phyloP scores from a whole-genome alignment of 768 basidiomycete genomes.

The Trametes maxima region DNA sequence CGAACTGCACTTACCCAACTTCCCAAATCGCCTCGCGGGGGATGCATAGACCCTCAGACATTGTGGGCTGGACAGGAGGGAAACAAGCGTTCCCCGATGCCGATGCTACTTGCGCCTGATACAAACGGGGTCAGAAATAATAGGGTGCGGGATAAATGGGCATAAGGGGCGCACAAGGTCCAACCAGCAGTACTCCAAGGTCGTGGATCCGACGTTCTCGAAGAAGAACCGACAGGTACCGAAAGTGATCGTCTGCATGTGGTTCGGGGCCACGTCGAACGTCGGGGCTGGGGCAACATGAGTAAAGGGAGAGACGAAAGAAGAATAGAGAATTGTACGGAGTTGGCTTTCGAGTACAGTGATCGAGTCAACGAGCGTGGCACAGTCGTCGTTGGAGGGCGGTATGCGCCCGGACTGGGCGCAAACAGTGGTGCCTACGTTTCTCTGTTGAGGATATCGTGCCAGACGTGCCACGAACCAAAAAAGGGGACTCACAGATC shows the following conservation, averaged over 20 bases:
- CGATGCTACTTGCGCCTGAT: conserved; percentile 19
- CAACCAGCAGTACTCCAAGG: conserved; percentile 29
- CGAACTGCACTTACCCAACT: conserved; percentile 16
- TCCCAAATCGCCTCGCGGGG: conserved; percentile 17
- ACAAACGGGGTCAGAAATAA: not conserved
- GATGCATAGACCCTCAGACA: conserved; percentile 20
- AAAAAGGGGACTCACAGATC: conserved; percentile 21
- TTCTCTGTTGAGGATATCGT: not conserved
- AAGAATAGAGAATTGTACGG: conserved; percentile 11
- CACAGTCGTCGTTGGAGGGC: conserved; percentile 23
- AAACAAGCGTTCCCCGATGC: conserved; percentile 23
- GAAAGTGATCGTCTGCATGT: conserved; percentile 26
- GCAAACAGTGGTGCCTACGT: conserved; percentile 22
- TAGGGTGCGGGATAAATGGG: not conserved
- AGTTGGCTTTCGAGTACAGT: conserved; percentile 22
- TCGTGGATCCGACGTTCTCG: conserved; percentile 24
- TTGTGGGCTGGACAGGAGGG: conserved; percentile 24
- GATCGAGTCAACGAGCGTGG: conserved; percentile 22
- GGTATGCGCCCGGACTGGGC: conserved; percentile 21
- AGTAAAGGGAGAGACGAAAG: not conserved
- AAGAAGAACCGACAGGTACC: conserved; percentile 31
- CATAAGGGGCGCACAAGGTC: conserved; percentile 12
- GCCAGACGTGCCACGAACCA: not conserved
- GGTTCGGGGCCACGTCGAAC: conserved; percentile 21
- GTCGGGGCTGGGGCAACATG: conserved; percentile 14